A percentile compares a stretch with the other conserved stretches of the same genome.
phyloP scores from a whole-genome alignment of 805 yeast species.

The Zygoascus tannicola region DNA sequence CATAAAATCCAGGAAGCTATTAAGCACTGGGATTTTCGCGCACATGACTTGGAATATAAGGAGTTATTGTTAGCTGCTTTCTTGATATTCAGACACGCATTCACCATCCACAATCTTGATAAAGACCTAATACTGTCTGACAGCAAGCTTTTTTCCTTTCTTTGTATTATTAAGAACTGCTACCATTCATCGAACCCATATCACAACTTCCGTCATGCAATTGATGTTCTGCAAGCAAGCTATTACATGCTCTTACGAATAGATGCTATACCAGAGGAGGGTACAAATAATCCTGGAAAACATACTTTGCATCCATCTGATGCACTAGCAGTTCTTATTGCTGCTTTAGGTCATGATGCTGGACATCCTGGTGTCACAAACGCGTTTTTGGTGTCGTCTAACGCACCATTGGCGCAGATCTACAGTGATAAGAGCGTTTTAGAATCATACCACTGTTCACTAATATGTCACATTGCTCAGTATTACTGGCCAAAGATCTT shows the following conservation, averaged over 20 bases:
- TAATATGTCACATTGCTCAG: constrained; percentile 44
- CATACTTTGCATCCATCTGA: constrained; percentile 32
- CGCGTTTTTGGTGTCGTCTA: constrained; percentile 48
- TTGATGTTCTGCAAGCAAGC: constrained; percentile 89
- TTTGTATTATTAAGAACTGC: constrained; percentile 62
- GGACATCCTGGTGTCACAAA: constrained; percentile 97
- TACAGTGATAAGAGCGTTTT: constrained; percentile 62
- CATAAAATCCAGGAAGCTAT: background rate
- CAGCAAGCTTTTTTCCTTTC: constrained; percentile 46
- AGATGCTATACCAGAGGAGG: constrained; percentile 23
- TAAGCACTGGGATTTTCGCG: constrained; percentile 55
- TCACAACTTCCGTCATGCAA: constrained; percentile 93
- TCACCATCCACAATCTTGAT: constrained; percentile 12
- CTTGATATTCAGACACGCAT: constrained; percentile 41
- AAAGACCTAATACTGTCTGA: constrained; percentile 22
- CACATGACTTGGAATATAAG: constrained; percentile 54
- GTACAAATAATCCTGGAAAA: background rate
- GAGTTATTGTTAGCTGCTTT: constrained; percentile 56
- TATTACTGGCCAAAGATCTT: constrained; percentile 41
- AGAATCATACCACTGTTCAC: constrained; percentile 71
- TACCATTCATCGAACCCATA: constrained; percentile 82
- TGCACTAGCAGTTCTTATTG: constrained; percentile 53
- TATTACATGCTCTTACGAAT: constrained; percentile 44
- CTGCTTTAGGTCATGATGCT: constrained; percentile 90
- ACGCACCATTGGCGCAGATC: constrained; percentile 53